Evolutionary conservation across 257 asterid genomes (phyloP).

Genomic region (Solanum chilense): DNA sequence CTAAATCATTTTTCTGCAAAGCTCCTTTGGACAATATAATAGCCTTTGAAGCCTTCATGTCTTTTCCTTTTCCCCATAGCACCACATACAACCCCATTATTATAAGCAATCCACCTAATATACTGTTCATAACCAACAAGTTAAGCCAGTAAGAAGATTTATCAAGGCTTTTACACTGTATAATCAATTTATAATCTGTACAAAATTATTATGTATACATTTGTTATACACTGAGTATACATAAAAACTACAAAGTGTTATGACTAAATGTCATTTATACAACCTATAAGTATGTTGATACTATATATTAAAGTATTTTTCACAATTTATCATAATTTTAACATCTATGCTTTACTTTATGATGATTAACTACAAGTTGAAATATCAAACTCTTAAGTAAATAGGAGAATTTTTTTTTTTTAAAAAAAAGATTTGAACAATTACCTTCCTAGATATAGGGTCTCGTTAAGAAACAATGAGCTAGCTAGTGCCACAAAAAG

Average conservation of each 20-base stretch:
- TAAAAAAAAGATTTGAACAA: not conserved
- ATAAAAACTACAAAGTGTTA: not conserved
- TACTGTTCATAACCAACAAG: conserved; percentile 10
- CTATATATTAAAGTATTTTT: not conserved
- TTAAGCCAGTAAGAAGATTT: not conserved
- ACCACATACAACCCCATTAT: conserved; percentile 37
- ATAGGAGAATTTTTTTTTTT: not conserved
- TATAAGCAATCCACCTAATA: conserved; percentile 38
- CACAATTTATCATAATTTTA: not conserved
- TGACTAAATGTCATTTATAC: not conserved
- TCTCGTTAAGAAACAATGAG: conserved; percentile 40
- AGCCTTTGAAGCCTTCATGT: conserved; percentile 6
- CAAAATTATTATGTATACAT: not conserved
- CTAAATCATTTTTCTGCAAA: not conserved
- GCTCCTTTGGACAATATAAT: not conserved
- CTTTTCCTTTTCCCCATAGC: conserved; percentile 42
- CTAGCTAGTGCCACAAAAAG: conserved; percentile 50
- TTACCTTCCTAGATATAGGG: conserved; percentile 46
- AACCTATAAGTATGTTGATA: not conserved
- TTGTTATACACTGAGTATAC: not conserved
- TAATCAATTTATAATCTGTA: not conserved
- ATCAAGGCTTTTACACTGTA: not conserved
- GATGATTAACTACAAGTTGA: not conserved
- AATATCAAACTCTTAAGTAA: not conserved
- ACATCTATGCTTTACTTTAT: too few relatives aligned